Base-by-base conservation (phyloP, 768 basidiomycete species). In the Calocybe cyanea region DNA sequence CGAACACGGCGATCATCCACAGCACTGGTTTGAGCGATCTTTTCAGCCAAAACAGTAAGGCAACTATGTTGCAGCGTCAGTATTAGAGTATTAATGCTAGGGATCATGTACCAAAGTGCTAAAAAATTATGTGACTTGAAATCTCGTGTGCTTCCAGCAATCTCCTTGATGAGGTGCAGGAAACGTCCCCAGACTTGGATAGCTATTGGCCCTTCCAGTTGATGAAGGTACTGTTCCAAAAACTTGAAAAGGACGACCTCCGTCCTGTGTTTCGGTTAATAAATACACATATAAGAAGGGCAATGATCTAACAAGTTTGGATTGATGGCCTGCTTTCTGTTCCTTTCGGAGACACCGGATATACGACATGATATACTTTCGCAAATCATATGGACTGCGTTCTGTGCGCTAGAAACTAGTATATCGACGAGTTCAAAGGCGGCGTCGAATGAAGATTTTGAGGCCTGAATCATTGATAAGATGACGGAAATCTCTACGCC, bases 161-260 rank as follows among this genome's bases (percentile, higher is more conserved):
- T 62, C 18, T 97, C 94, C 57, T 86, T 90, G 6, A 83, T 78
- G 34, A 97, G 69, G 39, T 83, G 78, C 51, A 90, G 69, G 57
- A 84, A 85, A 15, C 89, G 78, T 34, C 69, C 64, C 95, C 95
- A 98, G 15, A 97, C 87, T 66, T 98, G 96, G 9, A 93, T 73
- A 2, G 91, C 94, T 28, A 96, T 69, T 0, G 96, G 91, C 0
- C 92, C 91, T 63, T 98, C 96, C 33, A 98, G 64, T 8, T 84
- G 79, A 14, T 67, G 68, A 21, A 97, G 62, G 59, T 98, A 98
- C 44, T 81, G 81, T 58, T 97, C 92, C 37, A 98, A 69, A 61
- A 97, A 98, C 23, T 75, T 78, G 72, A 91, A 92, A n/a, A 92
- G 57, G 13, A 75, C 72, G 3, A 67, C 64, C 49, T 92, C 90